Evolutionary conservation across 192 early-diverging fungal species (phyloP).

Genomic region (Coemansia sp.): DNA sequence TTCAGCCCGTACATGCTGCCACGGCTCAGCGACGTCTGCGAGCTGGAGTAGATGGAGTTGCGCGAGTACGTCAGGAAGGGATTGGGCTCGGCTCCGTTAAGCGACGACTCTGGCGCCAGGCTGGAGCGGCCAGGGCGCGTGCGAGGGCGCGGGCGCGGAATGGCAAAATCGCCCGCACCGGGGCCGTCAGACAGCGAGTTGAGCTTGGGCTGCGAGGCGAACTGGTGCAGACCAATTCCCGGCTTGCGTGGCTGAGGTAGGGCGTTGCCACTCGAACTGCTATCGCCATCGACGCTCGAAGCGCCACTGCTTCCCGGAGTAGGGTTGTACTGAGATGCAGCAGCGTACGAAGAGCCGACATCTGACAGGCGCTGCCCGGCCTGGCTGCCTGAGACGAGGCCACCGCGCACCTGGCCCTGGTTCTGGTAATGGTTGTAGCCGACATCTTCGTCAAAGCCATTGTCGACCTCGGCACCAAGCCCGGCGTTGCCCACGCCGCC

Average conservation of each 20-base stretch:
- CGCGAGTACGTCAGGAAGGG: conserved; percentile 53
- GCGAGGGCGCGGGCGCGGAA: conserved; percentile 32
- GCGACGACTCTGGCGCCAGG: conserved; percentile 8
- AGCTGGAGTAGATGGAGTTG: conserved; percentile 55
- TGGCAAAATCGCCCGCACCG: conserved; percentile 24
- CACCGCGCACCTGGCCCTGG: conserved; percentile 8
- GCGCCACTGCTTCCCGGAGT: conserved; percentile 28
- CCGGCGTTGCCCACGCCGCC: conserved; percentile 9
- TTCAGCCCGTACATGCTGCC: conserved; percentile 45
- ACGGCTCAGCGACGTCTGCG: conserved; percentile 49
- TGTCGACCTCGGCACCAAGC: conserved; percentile 40
- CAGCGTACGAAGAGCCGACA: conserved; percentile 10
- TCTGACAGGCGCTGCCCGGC: conserved; percentile 10
- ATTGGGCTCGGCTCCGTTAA: conserved; percentile 31
- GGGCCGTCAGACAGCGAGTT: conserved; percentile 7
- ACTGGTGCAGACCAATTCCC: conserved; percentile 33
- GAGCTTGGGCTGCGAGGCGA: conserved; percentile 41
- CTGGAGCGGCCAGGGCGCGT: conserved; percentile 38
- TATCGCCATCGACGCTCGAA: conserved; percentile 27
- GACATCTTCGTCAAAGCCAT: conserved; percentile 43
- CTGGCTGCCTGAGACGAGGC: conserved; percentile 12
- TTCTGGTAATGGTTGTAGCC: conserved; percentile 43
- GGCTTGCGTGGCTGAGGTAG: conserved; percentile 19
- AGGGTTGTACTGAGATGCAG: conserved; percentile 3
- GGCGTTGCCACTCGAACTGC: conserved; percentile 26